Evolutionary conservation across 2,329 filamentous ascomycete genomes (phyloP), one percentile per base, ranked within the genome.

Genomic region (Keithomyces neogunnii): DNA sequence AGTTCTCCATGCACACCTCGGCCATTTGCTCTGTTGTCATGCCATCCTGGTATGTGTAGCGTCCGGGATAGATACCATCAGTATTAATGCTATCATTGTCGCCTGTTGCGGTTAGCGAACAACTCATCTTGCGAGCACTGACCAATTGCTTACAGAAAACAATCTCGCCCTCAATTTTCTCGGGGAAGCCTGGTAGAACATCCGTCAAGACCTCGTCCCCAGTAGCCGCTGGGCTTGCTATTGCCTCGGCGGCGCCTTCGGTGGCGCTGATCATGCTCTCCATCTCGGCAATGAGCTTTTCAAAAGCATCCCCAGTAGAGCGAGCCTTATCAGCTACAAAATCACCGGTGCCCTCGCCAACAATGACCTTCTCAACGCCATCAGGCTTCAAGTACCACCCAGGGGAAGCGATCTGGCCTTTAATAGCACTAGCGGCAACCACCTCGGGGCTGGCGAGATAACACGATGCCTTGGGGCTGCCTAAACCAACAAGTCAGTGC

Each of bases 1-100:
- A 97, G 75, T 97, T 97, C 65, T 86, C 80, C 90, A 97, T 96
- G 68, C 87, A 91, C 0, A 91, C 90, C 57, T 87, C 74, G 0
- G 89, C 89, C 92, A 97, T 96, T 51, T 82, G 82, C 55, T 89
- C 85, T 0, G 70, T 73, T 0, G 86, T 72, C 1, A 97, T 76
- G 60, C 88, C 79, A 63, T 97, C 91, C 64, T 95, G 89, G 69
- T 97, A 97, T 0, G 91, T 96, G 67, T 89, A 90, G 64, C 91
- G 90, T 4, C 88, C 89, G 0, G 90, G 87, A 67, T 97, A 97
- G 66, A 97, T 96, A 50, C 80, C 85, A 63, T 97, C 92, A 0
- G 92, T 97, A 70, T 93, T 88, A 65, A 96, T 82, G 69, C 95
- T 95, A 57, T 78, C 73, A 1, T 80, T 82, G 61, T 96, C 88